A percentile compares a stretch with the other conserved stretches of the same genome.
phyloP scores from a whole-genome alignment of 1,284 basidiomycete genomes.

The Termitomyces sp. region DNA sequence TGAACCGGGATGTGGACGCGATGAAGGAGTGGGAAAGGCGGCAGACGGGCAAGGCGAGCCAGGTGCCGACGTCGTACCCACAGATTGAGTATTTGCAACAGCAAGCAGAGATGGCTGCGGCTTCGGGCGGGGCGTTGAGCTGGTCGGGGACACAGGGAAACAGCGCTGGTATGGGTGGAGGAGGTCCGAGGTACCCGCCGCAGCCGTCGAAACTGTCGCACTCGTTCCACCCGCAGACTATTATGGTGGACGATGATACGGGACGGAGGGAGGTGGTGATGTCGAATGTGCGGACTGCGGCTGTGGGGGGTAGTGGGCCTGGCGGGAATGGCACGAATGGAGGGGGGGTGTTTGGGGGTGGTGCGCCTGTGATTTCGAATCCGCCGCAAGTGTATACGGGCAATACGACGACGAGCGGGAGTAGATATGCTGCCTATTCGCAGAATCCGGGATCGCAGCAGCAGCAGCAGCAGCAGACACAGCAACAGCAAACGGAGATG shows the following conservation, averaged over 20 bases:
- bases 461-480: conserved; percentile 10
- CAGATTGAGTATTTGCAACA: conserved; percentile 88
- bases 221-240: conserved; percentile 57
- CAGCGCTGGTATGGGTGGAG: conserved; percentile 6
- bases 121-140: conserved; percentile 44
- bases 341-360: conserved; percentile 45
- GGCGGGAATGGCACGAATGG: conserved; percentile 20
- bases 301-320: conserved; percentile 22
- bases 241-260: conserved; percentile 58
- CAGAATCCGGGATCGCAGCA: conserved; percentile 33
- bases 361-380: conserved; percentile 53
- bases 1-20: conserved; percentile 80
- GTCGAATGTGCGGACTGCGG: conserved; percentile 70
- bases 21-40: conserved; percentile 87
- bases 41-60: conserved; percentile 59
- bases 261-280: conserved; percentile 61
- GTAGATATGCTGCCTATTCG: conserved; percentile 47
- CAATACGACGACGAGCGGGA: conserved; percentile 44
- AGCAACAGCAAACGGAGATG: conserved; percentile 40
- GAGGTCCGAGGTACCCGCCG: conserved; percentile 41
- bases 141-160: conserved; percentile 35
- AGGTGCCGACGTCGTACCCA: conserved; percentile 70
- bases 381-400: conserved; percentile 67
- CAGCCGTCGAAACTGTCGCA: conserved; percentile 68
- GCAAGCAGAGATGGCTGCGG: conserved; percentile 80